Evolutionary conservation across 2,329 filamentous ascomycete species (phyloP), one percentile per base, ranked within the genome.

Genomic region (Thielaviopsis musarum): DNA sequence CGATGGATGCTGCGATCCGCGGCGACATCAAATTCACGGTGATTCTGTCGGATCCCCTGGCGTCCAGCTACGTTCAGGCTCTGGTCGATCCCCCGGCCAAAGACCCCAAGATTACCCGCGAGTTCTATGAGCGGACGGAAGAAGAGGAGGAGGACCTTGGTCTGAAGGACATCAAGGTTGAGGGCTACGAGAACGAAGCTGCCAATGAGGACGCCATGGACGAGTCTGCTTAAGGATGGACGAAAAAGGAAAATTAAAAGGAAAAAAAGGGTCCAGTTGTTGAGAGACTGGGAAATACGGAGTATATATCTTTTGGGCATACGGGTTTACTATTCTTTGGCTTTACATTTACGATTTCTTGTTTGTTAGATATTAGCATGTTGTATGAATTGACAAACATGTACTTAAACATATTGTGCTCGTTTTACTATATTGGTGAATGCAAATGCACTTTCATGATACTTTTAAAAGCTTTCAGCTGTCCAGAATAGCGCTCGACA

Each of bases 121-220:
- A 88, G 72, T 86, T 88, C 30, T 98, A 98, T 70, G 81, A 87
- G 62, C 80, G 93, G 62, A 95, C 91, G 0, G 83, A 85, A 0
- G 88, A 96, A 70, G 93, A 98, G 69, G 88, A 95, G 72, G 93
- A 98, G 67, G 88, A 96, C 61, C 75, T 98, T 12, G 93, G 93
- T 0, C 73, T 98, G 64, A 83, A 76, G 61, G 93, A 98, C 68
- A 98, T 98, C 84, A 93, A 91, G 77, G 83, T 84, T 0, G 91
- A 97, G 70, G 84, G 83, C 0, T 97, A 98, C 67, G 61, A 62
- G 19, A 38, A 58, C 24, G 85, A 85, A 70, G 75, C 82, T 58
- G 78, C 82, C 62, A 61, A 66, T 1, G 70, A 67, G 48, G 64
- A 61, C 24, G 22, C 52, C 17, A 60, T 58, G 58, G 55, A 59